Conservation (phyloP, 2,329 filamentous ascomycete genomes). For the Aschersonia sp. region DNA sequence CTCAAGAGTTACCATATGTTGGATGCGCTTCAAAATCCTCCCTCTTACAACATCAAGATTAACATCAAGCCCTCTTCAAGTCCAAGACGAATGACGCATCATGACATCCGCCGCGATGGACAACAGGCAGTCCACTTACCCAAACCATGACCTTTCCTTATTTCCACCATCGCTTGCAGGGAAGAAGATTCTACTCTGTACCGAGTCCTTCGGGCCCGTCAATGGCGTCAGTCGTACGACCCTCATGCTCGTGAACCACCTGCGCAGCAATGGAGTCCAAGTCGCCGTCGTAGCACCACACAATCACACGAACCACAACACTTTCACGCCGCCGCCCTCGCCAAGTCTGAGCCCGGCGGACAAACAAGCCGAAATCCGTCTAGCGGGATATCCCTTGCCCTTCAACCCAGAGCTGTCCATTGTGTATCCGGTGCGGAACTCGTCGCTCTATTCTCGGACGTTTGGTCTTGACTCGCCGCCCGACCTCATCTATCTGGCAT, state of each 20-base stretch:
- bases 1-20: slow-evolving; percentile 1
- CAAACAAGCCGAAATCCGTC: slow-evolving; percentile 35
- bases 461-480: slow-evolving; percentile 37
- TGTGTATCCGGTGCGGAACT: slow-evolving; percentile 54
- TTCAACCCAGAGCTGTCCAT: slow-evolving; percentile 60
- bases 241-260: slow-evolving; percentile 52
- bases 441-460: slow-evolving; percentile 42
- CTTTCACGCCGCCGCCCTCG: slow-evolving; percentile 30
- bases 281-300: slow-evolving; percentile 54
- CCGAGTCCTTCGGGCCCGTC: slow-evolving; percentile 58
- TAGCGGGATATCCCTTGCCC: slow-evolving; percentile 51
- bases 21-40: slow-evolving; percentile 4
- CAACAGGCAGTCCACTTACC: slow-evolving; percentile 5
- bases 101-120: slow-evolving; percentile 6
- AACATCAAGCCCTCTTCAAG: too few relatives aligned
- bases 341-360: slow-evolving; percentile 15
- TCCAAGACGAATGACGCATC: background rate
- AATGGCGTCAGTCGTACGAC: slow-evolving; percentile 63
- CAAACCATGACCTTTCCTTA: slow-evolving; percentile 23
- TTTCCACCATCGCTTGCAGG: slow-evolving; percentile 38
- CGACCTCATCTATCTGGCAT: slow-evolving; percentile 56
- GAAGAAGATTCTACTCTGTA: slow-evolving; percentile 51
- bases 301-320: slow-evolving; percentile 38
- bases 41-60: background rate
- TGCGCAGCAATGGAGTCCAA: slow-evolving; percentile 47